Evolutionary conservation across 441 rosid genomes (phyloP).

Genomic region (Mallotus japonicus): DNA sequence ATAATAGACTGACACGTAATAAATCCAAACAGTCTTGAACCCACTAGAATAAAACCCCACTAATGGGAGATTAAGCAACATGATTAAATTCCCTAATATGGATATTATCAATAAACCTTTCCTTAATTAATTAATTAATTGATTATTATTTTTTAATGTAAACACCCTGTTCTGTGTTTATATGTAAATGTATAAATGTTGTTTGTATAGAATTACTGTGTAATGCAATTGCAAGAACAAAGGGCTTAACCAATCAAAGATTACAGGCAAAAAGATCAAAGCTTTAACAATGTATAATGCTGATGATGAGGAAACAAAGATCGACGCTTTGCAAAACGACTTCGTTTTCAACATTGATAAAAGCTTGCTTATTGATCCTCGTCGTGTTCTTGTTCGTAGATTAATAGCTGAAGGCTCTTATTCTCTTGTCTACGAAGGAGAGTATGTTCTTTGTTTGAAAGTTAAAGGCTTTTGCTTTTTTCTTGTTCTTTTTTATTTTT

Average conservation of each 20-base stretch:
- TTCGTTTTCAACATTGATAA: conserved; percentile 40
- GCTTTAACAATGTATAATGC: conserved; percentile 5
- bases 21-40: neutral
- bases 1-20: neutral
- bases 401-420: conserved; percentile 49
- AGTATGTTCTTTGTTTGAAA: conserved; percentile 30
- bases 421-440: conserved; percentile 47
- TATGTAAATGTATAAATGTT: neutral
- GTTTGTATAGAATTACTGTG: conserved; percentile 12
- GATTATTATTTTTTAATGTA: neutral
- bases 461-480: neutral
- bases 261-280: neutral
- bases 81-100: neutral
- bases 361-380: conserved; percentile 41
- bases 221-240: conserved; percentile 30
- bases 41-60: neutral
- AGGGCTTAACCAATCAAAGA: neutral
- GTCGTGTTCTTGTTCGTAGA: conserved; percentile 27
- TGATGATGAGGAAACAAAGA: conserved; percentile 15
- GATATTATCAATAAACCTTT: neutral
- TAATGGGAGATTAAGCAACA: neutral
- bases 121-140: neutral
- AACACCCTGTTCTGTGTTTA: conserved; percentile 15
- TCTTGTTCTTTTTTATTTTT: conserved; percentile 1
- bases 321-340: conserved; percentile 11